A percentile compares a stretch with the other conserved stretches of the same genome.
These are phyloP conservation scores for Aspergillus puulaauensis DNA, from an alignment of 2,329 filamentous ascomycete species.

Conservation along the genomic window DNA sequence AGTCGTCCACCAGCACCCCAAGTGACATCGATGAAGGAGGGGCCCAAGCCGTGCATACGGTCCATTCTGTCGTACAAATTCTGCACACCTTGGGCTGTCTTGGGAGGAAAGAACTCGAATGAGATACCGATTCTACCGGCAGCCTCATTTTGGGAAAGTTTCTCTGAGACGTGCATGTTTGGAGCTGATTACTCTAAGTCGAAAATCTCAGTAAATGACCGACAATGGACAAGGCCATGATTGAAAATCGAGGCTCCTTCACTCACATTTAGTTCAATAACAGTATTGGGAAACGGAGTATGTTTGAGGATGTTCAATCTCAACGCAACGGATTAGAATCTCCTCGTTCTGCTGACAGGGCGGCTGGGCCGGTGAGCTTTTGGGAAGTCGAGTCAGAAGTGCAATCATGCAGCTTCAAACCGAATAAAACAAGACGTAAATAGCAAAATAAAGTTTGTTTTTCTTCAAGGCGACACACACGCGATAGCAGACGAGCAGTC, in stretches of 20 bases:
- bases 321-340: background rate
- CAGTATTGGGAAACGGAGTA: background rate
- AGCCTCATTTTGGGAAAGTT: constrained; percentile 78
- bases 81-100: constrained; percentile 86
- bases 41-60: constrained; percentile 92
- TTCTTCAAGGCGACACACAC: background rate
- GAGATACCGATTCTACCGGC: constrained; percentile 86
- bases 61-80: constrained; percentile 99
- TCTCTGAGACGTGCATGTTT: constrained; percentile 93
- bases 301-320: background rate
- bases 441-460: constrained; percentile 1
- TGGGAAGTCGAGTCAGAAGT: constrained; percentile 2
- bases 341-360: background rate
- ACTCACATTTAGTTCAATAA: background rate
- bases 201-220: constrained; percentile 2
- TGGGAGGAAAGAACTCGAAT: constrained; percentile 99
- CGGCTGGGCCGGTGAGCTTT: background rate
- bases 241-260: background rate
- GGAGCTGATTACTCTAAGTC: constrained; percentile 14
- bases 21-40: constrained; percentile 96
- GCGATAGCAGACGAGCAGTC: constrained; percentile 5
- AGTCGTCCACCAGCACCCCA: constrained; percentile 95
- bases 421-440: background rate
- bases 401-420: constrained; percentile 3
- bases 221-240: background rate